phyloP scores from a whole-genome alignment of 192 early-diverging fungal genomes.

The Coemansia sp. region DNA sequence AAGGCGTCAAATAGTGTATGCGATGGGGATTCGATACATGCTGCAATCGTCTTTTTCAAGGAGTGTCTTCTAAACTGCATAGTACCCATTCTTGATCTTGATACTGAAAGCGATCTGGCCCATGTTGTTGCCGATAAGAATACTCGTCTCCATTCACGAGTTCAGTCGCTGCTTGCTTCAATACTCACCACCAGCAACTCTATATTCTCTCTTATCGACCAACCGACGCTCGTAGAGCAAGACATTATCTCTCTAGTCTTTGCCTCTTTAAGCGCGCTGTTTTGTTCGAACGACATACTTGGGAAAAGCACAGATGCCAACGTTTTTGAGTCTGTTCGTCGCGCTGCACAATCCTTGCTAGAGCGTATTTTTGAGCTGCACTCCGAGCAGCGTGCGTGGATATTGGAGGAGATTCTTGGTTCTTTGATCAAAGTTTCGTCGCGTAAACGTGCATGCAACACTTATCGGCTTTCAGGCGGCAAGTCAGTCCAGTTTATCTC shows the following conservation, averaged over 20 bases:
- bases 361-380: conserved; percentile 40
- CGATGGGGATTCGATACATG: conserved; percentile 34
- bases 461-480: conserved; percentile 64
- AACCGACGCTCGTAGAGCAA: conserved; percentile 32
- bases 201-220: conserved; percentile 17
- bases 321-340: conserved; percentile 40
- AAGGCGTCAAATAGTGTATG: conserved; percentile 31
- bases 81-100: conserved; percentile 36
- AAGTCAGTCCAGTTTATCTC: conserved; percentile 70
- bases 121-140: conserved; percentile 3
- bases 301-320: conserved; percentile 23
- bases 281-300: conserved; percentile 32
- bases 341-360: conserved; percentile 40
- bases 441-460: conserved; percentile 54
- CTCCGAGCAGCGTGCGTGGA: conserved; percentile 68
- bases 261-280: conserved; percentile 44
- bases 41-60: conserved; percentile 32
- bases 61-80: conserved; percentile 36
- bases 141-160: conserved; percentile 6
- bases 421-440: conserved; percentile 71
- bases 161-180: conserved; percentile 27
- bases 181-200: conserved; percentile 24
- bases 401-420: conserved; percentile 85
- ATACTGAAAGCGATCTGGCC: conserved; percentile 18
- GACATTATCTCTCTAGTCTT: conserved; percentile 47